Percentiles rank a stretch among this genome's conserved stretches.
These are phyloP conservation scores for Trichoderma lentiforme DNA, from an alignment of 2,329 filamentous ascomycete genomes.

Conservation along the genomic window DNA sequence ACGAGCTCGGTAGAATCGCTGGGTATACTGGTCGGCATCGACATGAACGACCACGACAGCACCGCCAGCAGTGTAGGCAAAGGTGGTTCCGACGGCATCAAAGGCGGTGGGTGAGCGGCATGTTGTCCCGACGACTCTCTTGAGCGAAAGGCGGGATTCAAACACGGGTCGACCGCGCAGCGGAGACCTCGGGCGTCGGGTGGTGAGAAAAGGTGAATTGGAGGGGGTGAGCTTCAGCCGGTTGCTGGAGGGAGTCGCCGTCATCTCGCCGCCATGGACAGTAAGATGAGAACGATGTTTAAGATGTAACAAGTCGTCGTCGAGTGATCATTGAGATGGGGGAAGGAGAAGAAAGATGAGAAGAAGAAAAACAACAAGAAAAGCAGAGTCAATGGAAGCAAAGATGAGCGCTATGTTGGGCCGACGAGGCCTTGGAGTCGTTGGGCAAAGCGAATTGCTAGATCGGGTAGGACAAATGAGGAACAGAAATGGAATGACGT, in stretches of 20 bases:
- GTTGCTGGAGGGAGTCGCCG: slow-evolving; percentile 54
- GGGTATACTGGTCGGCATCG: slow-evolving; percentile 62
- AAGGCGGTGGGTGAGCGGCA: slow-evolving; percentile 82
- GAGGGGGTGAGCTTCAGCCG: slow-evolving; percentile 71
- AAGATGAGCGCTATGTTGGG: background rate
- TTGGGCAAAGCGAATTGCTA: slow-evolving; percentile 8
- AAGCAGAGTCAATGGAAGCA: background rate
- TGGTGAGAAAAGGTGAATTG: slow-evolving; percentile 66
- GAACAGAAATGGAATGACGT: slow-evolving; percentile 11
- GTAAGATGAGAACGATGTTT: background rate
- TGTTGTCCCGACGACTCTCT: slow-evolving; percentile 87
- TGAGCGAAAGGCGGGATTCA: slow-evolving; percentile 66
- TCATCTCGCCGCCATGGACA: slow-evolving; percentile 56
- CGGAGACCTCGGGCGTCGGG: slow-evolving; percentile 62
- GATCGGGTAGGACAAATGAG: slow-evolving; percentile 3
- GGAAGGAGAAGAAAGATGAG: background rate
- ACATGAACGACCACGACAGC: slow-evolving; percentile 88
- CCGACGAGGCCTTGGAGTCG: slow-evolving; percentile 1
- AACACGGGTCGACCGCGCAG: slow-evolving; percentile 46
- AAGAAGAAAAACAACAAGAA: background rate
- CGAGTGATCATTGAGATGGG: background rate
- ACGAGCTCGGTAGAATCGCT: slow-evolving; percentile 87
- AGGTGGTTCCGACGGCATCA: slow-evolving; percentile 71
- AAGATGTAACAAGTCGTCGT: background rate
- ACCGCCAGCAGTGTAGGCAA: slow-evolving; percentile 89